Percentiles rank a stretch among this genome's conserved stretches.
phyloP scores from a whole-genome alignment of 2,329 filamentous ascomycete species.

The Hirsutella minnesotensis region DNA sequence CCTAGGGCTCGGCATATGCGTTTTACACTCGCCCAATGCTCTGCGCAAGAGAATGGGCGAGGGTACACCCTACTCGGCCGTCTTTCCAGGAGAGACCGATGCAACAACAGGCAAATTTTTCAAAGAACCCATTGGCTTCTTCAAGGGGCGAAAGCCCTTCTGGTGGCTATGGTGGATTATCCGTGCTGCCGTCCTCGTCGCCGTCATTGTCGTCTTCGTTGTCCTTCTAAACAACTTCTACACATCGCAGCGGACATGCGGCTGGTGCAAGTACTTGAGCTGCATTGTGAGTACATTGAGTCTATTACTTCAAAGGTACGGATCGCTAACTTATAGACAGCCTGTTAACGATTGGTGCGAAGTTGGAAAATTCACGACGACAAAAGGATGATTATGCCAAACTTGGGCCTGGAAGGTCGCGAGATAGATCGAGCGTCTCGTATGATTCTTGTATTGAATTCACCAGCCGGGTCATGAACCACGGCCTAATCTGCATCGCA shows the following conservation, averaged over 20 bases:
- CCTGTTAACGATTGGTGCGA: slow-evolving; percentile 59
- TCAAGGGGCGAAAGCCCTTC: slow-evolving; percentile 80
- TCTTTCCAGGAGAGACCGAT: slow-evolving; percentile 35
- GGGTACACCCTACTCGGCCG: slow-evolving; percentile 59
- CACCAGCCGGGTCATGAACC: slow-evolving; percentile 4
- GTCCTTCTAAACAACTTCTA: slow-evolving; percentile 89
- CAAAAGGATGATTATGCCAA: no score
- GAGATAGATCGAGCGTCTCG: no score
- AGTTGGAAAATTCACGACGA: slow-evolving; percentile 24
- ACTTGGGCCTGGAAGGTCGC: no score
- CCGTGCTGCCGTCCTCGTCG: slow-evolving; percentile 62
- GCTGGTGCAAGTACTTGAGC: slow-evolving; percentile 91
- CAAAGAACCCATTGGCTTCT: slow-evolving; percentile 62
- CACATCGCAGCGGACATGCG: slow-evolving; percentile 59
- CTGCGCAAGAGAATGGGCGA: slow-evolving; percentile 63
- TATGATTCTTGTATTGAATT: not conserved
- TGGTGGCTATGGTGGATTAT: slow-evolving; percentile 99
- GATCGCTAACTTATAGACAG: slow-evolving; percentile 23
- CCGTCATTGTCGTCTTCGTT: slow-evolving; percentile 77
- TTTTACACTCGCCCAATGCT: slow-evolving; percentile 78
- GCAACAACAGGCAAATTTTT: slow-evolving; percentile 41
- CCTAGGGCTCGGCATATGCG: slow-evolving; percentile 70
- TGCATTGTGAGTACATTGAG: slow-evolving; percentile 60
- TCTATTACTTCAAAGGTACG: not conserved
- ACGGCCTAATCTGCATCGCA: slow-evolving; percentile 10